A percentile compares a stretch with the other conserved stretches of the same genome.
These are phyloP conservation scores for Spathaspora sp. DNA, from an alignment of 1,139 yeast genomes.

Conservation along the genomic window DNA sequence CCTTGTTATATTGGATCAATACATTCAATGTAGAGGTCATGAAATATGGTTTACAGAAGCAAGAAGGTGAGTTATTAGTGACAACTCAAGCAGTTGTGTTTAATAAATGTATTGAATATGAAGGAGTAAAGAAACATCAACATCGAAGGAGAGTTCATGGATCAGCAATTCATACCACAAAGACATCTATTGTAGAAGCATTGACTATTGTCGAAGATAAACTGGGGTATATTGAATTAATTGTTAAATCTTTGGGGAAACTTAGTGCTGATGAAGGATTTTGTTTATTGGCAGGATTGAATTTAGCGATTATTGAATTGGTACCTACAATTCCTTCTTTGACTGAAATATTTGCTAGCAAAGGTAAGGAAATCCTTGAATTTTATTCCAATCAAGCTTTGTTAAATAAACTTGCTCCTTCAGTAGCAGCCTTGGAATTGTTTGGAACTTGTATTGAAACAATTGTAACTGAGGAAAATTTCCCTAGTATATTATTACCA, in stretches of 20 bases:
- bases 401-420: slow-evolving; percentile 44
- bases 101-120: slow-evolving; percentile 17
- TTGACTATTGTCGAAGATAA: slow-evolving; percentile 14
- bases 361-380: slow-evolving; percentile 19
- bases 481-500: slow-evolving; percentile 51
- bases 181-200: slow-evolving; percentile 23
- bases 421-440: slow-evolving; percentile 19
- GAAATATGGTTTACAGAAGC: slow-evolving; percentile 1
- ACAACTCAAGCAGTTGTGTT: slow-evolving; percentile 24
- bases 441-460: slow-evolving; percentile 44
- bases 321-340: slow-evolving; percentile 42
- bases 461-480: slow-evolving; percentile 42
- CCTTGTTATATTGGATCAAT: slow-evolving; percentile 59
- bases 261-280: slow-evolving; percentile 12
- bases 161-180: slow-evolving; percentile 41
- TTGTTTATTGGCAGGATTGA: slow-evolving; percentile 39
- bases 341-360: slow-evolving; percentile 21
- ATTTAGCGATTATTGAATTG: slow-evolving; percentile 37
- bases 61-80: slow-evolving; percentile 16
- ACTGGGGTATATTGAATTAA: slow-evolving; percentile 9
- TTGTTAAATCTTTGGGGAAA: slow-evolving; percentile 14
- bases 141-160: slow-evolving; percentile 51
- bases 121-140: slow-evolving; percentile 12
- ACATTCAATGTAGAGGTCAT: slow-evolving; percentile 22
- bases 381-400: slow-evolving; percentile 36